phyloP scores from a whole-genome alignment of 2,329 filamentous ascomycete species.

The Lecanicillium sp. region DNA sequence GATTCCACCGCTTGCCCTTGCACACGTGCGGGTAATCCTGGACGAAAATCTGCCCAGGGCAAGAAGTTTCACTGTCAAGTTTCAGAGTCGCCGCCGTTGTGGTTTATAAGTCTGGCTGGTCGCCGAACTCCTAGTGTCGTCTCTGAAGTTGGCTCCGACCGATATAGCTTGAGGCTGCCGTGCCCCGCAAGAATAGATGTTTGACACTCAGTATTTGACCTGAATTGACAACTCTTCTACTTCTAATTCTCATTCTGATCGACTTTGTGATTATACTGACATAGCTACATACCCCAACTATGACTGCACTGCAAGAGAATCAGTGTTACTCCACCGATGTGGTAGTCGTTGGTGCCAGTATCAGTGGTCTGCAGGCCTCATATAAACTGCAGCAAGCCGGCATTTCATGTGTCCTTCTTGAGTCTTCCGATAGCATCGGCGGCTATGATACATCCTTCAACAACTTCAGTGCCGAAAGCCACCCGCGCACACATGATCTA shows the following conservation, averaged over 20 bases:
- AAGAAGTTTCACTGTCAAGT: too few species aligned
- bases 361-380: constrained; percentile 22
- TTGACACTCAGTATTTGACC: not conserved
- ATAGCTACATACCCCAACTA: too few species aligned
- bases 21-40: constrained; percentile 1
- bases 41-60: too few species aligned
- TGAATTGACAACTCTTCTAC: constrained; percentile 3
- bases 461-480: not conserved
- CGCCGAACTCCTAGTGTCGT: constrained; percentile 7
- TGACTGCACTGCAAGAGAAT: not conserved
- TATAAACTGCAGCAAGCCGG: constrained; percentile 20
- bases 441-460: not conserved
- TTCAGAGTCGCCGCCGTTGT: too few species aligned
- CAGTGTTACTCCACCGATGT: constrained; percentile 18
- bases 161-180: constrained; percentile 4
- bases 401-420: constrained; percentile 20
- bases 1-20: not conserved
- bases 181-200: constrained; percentile 8
- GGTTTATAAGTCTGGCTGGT: constrained; percentile 5
- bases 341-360: constrained; percentile 21
- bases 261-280: too few species aligned
- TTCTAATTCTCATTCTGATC: too few species aligned
- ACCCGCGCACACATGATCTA: constrained; percentile 7
- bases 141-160: not conserved
- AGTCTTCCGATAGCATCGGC: constrained; percentile 7